A percentile compares a stretch with the other conserved stretches of the same genome.
Evolutionary conservation across 202 grass and related monocot species (phyloP).

Genomic region (Musa balbisiana): DNA sequence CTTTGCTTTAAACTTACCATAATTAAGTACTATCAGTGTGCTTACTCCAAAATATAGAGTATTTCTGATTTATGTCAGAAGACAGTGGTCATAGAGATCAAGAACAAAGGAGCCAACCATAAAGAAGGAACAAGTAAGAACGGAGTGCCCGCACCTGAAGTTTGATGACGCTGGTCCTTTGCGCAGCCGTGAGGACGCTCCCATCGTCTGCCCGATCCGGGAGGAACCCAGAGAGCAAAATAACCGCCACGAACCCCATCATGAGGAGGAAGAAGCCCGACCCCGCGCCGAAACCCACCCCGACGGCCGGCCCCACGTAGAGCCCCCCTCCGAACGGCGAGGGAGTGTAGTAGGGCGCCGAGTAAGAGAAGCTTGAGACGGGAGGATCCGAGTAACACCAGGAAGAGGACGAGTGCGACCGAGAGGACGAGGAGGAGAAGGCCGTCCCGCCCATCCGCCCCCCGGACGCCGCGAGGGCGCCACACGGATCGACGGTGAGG

Average conservation of each 20-base stretch:
- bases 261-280: slow-evolving; percentile 52
- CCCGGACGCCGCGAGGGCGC: slow-evolving; percentile 67
- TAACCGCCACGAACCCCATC: slow-evolving; percentile 59
- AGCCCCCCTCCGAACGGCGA: slow-evolving; percentile 50
- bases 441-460: slow-evolving; percentile 67
- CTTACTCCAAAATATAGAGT: no score
- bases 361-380: slow-evolving; percentile 26
- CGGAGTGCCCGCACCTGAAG: slow-evolving; percentile 46
- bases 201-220: slow-evolving; percentile 48
- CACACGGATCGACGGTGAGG: slow-evolving; percentile 36
- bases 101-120: no score
- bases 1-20: no score
- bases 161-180: slow-evolving; percentile 86
- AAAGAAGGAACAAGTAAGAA: neutral
- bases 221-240: slow-evolving; percentile 65
- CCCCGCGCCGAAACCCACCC: slow-evolving; percentile 54
- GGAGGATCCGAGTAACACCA: slow-evolving; percentile 48
- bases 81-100: neutral
- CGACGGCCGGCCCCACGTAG: slow-evolving; percentile 51
- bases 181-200: slow-evolving; percentile 62
- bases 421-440: slow-evolving; percentile 38
- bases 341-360: slow-evolving; percentile 66
- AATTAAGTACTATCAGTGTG: no score
- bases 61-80: neutral
- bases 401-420: slow-evolving; percentile 39